Evolutionary conservation across 2,329 filamentous ascomycete genomes (phyloP).

Genomic region (Colletotrichum musae): DNA sequence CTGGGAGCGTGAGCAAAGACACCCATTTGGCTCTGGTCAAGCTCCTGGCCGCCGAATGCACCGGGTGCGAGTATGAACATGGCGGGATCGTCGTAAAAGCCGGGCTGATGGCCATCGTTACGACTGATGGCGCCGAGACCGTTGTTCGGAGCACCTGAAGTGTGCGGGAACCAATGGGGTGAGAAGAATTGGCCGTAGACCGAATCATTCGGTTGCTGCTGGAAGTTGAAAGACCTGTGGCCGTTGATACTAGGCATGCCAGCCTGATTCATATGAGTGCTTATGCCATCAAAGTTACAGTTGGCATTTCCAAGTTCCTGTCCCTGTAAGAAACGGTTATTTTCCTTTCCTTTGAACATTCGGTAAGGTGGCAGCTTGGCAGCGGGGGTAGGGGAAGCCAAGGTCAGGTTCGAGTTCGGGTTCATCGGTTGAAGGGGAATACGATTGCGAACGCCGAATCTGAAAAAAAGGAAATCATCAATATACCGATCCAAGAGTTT

Average conservation of each 20-base stretch:
- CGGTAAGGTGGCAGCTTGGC: constrained; percentile 46
- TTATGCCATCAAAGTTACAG: constrained; percentile 42
- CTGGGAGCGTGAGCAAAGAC: constrained; percentile 2
- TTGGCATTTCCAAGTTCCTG: constrained; percentile 44
- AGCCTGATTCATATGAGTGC: constrained; percentile 23
- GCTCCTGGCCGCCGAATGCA: constrained; percentile 15
- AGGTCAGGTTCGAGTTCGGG: constrained; percentile 54
- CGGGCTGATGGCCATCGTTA: constrained; percentile 2
- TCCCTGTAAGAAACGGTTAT: constrained; percentile 46
- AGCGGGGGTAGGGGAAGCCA: constrained; percentile 45
- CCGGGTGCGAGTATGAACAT: constrained; percentile 1
- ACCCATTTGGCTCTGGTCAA: neutral
- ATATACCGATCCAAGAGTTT: constrained; percentile 21
- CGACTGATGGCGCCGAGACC: constrained; percentile 27
- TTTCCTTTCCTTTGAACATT: constrained; percentile 50
- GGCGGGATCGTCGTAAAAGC: neutral
- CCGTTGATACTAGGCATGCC: constrained; percentile 7
- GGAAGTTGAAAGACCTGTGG: neutral
- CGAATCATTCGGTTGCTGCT: constrained; percentile 5
- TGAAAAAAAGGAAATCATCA: constrained; percentile 44
- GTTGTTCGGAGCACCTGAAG: neutral
- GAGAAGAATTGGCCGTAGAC: constrained; percentile 7
- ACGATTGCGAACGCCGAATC: constrained; percentile 51
- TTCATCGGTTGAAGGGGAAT: constrained; percentile 53
- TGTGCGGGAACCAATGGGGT: constrained; percentile 1